These are phyloP conservation scores for Martiniozyma asiatica DNA, from an alignment of 1,139 yeast species.

Conservation along the genomic window DNA sequence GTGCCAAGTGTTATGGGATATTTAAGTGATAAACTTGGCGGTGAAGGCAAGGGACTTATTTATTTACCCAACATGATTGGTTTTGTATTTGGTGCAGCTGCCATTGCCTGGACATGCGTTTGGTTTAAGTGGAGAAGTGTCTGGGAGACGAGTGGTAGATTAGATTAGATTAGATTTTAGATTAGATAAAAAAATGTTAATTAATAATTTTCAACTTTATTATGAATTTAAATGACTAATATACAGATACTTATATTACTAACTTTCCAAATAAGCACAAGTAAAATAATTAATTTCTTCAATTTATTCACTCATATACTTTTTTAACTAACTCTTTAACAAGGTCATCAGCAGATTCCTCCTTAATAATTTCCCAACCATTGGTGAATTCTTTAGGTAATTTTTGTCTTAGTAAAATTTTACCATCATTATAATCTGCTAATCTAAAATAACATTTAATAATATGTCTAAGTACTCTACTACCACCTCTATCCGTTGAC, in stretches of 20 bases:
- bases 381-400: no score
- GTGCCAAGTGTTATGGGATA: conserved; percentile 53
- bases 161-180: no score
- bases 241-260: no score
- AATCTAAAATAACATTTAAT: conserved; percentile 87
- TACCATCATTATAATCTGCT: conserved; percentile 82
- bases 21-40: conserved; percentile 17
- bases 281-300: no score
- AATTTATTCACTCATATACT: no score
- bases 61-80: conserved; percentile 19
- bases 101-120: conserved; percentile 17
- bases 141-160: conserved; percentile 11
- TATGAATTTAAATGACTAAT: no score
- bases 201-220: no score
- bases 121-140: conserved; percentile 12
- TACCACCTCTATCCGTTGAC: conserved; percentile 55
- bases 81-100: conserved; percentile 14
- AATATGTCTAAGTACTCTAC: conserved; percentile 81
- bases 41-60: conserved; percentile 17
- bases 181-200: no score
- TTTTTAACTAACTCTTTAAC: no score
- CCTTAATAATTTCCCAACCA: no score
- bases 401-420: conserved; percentile 74
- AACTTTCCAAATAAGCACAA: no score
- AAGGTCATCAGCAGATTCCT: no score